Percentiles rank a stretch among this genome's conserved stretches.
Evolutionary conservation across 352 stramenopile species (phyloP).

Genomic region (Phytophthora litchii): DNA sequence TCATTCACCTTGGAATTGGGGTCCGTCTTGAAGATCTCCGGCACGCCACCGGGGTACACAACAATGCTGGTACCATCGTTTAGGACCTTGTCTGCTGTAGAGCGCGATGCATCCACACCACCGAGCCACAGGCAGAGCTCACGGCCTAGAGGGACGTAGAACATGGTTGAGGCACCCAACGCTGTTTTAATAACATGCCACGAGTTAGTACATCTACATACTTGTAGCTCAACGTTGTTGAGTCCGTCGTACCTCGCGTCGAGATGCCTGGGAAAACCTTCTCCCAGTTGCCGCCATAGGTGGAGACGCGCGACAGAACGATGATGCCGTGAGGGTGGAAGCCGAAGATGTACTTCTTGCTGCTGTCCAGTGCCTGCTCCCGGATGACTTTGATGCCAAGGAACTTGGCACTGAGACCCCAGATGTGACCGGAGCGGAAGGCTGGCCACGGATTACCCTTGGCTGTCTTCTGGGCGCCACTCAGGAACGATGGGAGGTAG

Average conservation of each 20-base stretch:
- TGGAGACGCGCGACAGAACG: conserved; percentile 71
- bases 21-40: conserved; percentile 81
- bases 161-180: conserved; percentile 72
- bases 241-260: conserved; percentile 41
- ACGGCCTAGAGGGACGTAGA: conserved; percentile 66
- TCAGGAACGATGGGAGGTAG: conserved; percentile 72
- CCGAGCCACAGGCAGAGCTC: conserved; percentile 77
- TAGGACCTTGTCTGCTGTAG: conserved; percentile 76
- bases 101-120: conserved; percentile 74
- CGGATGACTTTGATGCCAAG: conserved; percentile 68
- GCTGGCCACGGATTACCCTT: conserved; percentile 57
- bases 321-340: conserved; percentile 83
- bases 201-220: conserved; percentile 1
- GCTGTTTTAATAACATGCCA: conserved; percentile 28
- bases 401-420: conserved; percentile 56
- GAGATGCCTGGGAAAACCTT: conserved; percentile 67
- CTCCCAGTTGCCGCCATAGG: conserved; percentile 73
- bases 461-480: conserved; percentile 57
- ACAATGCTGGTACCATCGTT: conserved; percentile 69
- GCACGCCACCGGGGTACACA: conserved; percentile 77
- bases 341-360: conserved; percentile 78
- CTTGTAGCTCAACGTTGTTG: not conserved
- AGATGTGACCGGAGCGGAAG: conserved; percentile 53
- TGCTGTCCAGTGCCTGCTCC: conserved; percentile 61
- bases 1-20: conserved; percentile 76